Base-by-base conservation (phyloP, 2,329 filamentous ascomycete genomes). In the Emericellopsis cladophorae region DNA sequence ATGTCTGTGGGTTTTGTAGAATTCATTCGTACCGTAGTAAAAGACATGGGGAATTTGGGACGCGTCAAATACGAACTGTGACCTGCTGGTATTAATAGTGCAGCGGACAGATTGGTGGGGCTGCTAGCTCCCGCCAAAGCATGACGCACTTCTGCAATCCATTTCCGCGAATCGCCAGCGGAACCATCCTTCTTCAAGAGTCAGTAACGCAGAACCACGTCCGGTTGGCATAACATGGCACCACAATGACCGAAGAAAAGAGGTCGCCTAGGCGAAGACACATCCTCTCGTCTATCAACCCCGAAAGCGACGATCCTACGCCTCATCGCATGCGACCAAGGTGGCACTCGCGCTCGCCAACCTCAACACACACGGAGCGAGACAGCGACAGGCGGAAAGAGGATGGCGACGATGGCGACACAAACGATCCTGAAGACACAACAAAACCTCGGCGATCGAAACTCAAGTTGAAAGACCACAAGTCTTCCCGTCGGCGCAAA, bases 221-320 rank as follows among this genome's bases (percentile, higher is more conserved):
- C 16, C 8, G 36, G 31, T 26, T 31, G 15, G 10, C 26, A 26
- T 16, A 26, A 24, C 37, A 37, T 33, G 40, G 16, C 15, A 22
- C 24, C 51, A 47, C 49, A 44, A 65, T 64, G 61, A 55, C 51
- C 42, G 53, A 52, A 44, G 43, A 45, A 34, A 45, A 48, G 11
- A 43, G 56, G 38, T 65, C 62, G 22, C 58, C 63, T 24, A 58
- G 55, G 47, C 54, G 68, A 51, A 64, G 66, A n/a, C 66, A 65
- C 36, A 68, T 72, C 16, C 57, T 72, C 15, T 66, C 65, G 7
- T 72, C 68, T 7, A 66, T 69, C 49, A 69, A 70, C 45, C 62
- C 57, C 6, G 55, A 58, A 5, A 40, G 42, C 8, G n/a, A 24
- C 12, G 37, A 39, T 22, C 41, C 22, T 23, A 16, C 29, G 2